A percentile compares a stretch with the other conserved stretches of the same genome.
Conservation (phyloP, 2,329 filamentous ascomycete genomes). For the Cytospora schulzeri region DNA sequence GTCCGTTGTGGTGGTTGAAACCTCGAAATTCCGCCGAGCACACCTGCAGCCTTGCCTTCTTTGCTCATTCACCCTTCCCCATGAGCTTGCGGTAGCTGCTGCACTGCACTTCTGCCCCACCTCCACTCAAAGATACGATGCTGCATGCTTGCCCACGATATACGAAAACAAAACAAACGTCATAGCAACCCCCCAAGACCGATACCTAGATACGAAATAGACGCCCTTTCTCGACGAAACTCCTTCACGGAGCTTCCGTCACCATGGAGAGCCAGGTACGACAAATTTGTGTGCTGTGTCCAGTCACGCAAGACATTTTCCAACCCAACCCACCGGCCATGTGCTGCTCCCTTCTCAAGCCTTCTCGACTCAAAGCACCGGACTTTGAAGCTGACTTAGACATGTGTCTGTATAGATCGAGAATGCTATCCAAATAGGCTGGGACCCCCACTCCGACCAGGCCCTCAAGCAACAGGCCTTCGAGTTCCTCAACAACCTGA, state of each 20-base stretch:
- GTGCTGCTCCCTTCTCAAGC: conserved; percentile 7
- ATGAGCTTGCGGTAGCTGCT: conserved; percentile 25
- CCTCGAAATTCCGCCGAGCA: neutral
- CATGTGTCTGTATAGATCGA: conserved; percentile 68
- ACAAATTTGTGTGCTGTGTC: conserved; percentile 20
- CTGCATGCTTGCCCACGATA: conserved; percentile 28
- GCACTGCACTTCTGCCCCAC: conserved; percentile 22
- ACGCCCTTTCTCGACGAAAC: conserved; percentile 17
- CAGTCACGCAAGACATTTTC: conserved; percentile 21
- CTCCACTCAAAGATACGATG: conserved; percentile 27
- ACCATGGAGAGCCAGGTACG: conserved; percentile 39
- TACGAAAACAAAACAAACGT: conserved; percentile 31
- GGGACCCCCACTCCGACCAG: conserved; percentile 76
- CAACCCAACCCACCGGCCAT: conserved; percentile 22
- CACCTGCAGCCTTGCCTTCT: conserved; percentile 12
- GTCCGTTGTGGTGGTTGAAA: neutral
- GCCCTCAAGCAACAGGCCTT: conserved; percentile 79
- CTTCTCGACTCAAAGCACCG: neutral
- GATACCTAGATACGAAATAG: conserved; percentile 6
- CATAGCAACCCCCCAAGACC: conserved; percentile 33
- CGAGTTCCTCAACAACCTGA: conserved; percentile 76
- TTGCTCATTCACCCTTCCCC: conserved; percentile 13
- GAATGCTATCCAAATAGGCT: conserved; percentile 94
- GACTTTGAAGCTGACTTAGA: conserved; percentile 6
- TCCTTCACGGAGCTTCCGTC: conserved; percentile 28